Conservation (phyloP, 768 basidiomycete genomes). For the Saitozyma podzolica region DNA sequence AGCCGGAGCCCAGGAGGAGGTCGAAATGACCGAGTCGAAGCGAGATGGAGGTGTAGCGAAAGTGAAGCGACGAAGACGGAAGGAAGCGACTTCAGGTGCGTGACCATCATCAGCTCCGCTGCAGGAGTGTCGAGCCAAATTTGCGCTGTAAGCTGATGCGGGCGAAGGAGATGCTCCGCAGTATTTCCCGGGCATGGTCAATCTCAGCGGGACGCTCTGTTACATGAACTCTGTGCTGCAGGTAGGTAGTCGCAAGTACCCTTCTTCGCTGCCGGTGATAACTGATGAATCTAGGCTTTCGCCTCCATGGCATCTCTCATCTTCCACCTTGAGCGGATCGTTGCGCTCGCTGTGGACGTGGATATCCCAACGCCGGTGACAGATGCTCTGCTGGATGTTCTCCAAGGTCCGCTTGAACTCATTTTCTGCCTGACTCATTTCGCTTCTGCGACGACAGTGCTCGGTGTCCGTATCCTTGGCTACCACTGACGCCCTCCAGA, state of each 20-base stretch:
- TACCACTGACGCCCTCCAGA: conserved; percentile 20
- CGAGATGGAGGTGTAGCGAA: neutral
- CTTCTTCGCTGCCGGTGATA: neutral
- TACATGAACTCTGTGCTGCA: conserved; percentile 97
- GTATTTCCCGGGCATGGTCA: conserved; percentile 86
- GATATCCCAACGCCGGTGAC: conserved; percentile 85
- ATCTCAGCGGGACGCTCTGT: conserved; percentile 92
- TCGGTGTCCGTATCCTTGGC: neutral
- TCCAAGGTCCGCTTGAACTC: conserved; percentile 60
- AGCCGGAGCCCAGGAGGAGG: neutral
- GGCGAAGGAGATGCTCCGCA: neutral
- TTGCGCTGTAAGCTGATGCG: too few species aligned
- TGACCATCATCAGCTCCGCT: neutral
- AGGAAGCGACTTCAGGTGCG: conserved; percentile 4
- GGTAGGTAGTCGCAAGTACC: conserved; percentile 51
- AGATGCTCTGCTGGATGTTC: conserved; percentile 71
- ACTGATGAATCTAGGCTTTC: conserved; percentile 63
- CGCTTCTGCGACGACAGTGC: neutral
- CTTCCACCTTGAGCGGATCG: conserved; percentile 73
- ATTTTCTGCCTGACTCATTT: neutral
- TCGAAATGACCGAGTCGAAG: neutral
- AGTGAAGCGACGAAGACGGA: conserved; percentile 33
- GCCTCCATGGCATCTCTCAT: conserved; percentile 81
- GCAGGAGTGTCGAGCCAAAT: neutral
- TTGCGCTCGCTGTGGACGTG: conserved; percentile 70